Percentiles rank a stretch among this genome's conserved stretches.
phyloP scores from a whole-genome alignment of 2,329 filamentous ascomycete species.

The Alternaria alternata region DNA sequence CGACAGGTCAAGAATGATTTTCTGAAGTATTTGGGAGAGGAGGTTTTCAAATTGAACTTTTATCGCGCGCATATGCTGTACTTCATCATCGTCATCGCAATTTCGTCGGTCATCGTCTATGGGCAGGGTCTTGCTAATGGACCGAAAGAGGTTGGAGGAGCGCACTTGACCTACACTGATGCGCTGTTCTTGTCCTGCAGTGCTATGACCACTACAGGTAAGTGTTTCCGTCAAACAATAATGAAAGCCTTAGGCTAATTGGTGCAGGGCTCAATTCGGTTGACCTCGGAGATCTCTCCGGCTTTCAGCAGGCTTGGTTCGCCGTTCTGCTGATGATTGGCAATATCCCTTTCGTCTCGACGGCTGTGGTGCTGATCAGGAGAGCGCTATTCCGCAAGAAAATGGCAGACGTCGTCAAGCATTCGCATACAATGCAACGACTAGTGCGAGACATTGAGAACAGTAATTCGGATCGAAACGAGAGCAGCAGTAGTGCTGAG shows the following conservation, averaged over 20 bases:
- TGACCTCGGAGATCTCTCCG: conserved; percentile 33
- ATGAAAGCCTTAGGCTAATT: neutral
- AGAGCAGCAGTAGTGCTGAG: conserved; percentile 13
- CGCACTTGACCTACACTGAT: conserved; percentile 36
- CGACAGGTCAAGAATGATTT: conserved; percentile 29
- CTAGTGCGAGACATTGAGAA: conserved; percentile 38
- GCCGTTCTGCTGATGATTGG: conserved; percentile 39
- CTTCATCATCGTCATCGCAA: conserved; percentile 36
- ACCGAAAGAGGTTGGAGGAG: conserved; percentile 24
- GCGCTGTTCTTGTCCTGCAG: conserved; percentile 40
- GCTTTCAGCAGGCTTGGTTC: conserved; percentile 40
- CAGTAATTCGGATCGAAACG: conserved; percentile 8
- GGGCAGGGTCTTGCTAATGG: conserved; percentile 37
- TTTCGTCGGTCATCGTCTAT: conserved; percentile 40
- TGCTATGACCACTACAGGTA: conserved; percentile 45
- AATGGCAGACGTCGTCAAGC: conserved; percentile 38
- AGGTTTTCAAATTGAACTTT: conserved; percentile 30
- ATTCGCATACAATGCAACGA: conserved; percentile 35
- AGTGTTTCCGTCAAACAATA: neutral
- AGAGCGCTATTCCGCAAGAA: conserved; percentile 37
- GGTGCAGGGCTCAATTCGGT: conserved; percentile 37
- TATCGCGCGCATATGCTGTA: conserved; percentile 44
- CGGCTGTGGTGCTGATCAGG: conserved; percentile 38
- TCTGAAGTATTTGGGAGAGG: conserved; percentile 26
- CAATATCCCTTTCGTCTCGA: conserved; percentile 42